These are phyloP conservation scores for Cyberlindnera subsufficiens DNA, from an alignment of 805 yeast species.

Conservation along the genomic window DNA sequence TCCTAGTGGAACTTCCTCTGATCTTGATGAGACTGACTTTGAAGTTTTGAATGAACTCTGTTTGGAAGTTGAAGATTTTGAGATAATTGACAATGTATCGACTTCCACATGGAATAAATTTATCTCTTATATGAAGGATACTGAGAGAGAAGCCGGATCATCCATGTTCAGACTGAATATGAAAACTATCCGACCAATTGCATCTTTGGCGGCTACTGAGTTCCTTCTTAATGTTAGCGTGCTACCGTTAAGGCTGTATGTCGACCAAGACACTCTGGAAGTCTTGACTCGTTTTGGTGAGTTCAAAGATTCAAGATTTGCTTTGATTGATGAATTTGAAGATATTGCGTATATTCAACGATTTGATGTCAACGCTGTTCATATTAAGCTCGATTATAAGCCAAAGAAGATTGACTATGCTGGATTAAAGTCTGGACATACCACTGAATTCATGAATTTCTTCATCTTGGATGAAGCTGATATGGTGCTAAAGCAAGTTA, in stretches of 20 bases:
- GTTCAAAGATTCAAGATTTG: conserved; percentile 68
- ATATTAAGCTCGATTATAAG: conserved; percentile 76
- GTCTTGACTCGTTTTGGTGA: conserved; percentile 75
- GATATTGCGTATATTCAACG: conserved; percentile 66
- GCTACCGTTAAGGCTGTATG: conserved; percentile 73
- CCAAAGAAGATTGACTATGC: conserved; percentile 85
- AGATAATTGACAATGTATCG: conserved; percentile 70
- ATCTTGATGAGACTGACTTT: conserved; percentile 25
- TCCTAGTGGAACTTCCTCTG: conserved; percentile 26
- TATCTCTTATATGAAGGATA: conserved; percentile 59
- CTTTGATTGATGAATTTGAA: conserved; percentile 50
- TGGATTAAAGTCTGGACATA: conserved; percentile 81
- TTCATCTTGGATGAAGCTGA: conserved; percentile 85
- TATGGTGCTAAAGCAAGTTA: conserved; percentile 54
- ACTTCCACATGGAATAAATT: conserved; percentile 91
- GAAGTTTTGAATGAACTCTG: conserved; percentile 45
- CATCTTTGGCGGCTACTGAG: conserved; percentile 64
- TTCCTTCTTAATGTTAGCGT: conserved; percentile 45
- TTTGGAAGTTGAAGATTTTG: conserved; percentile 47
- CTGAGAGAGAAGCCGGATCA: conserved; percentile 62
- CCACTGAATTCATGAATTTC: conserved; percentile 82
- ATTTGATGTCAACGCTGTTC: conserved; percentile 53
- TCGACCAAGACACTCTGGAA: conserved; percentile 92
- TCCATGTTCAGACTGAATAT: conserved; percentile 53
- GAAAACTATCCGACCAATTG: conserved; percentile 59